Evolutionary conservation across 2,329 filamentous ascomycete genomes (phyloP).

Genomic region (Neoscytalidium dimidiatum): DNA sequence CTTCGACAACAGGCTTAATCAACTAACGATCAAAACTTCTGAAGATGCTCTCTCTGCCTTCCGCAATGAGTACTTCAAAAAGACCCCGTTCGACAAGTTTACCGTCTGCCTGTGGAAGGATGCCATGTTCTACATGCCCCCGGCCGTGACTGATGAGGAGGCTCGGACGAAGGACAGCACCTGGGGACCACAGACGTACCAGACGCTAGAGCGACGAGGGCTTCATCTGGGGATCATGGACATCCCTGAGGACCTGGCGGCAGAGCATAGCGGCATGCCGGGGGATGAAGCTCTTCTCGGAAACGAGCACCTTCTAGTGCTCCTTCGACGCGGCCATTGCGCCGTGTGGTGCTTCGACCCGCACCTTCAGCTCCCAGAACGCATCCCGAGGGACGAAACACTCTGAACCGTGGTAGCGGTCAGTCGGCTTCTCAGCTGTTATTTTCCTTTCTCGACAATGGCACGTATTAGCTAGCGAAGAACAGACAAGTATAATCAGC

Average conservation of each 20-base stretch:
- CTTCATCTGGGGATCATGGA: constrained; percentile 6
- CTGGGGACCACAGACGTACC: constrained; percentile 9
- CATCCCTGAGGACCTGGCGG: not conserved
- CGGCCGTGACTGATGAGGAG: constrained; percentile 7
- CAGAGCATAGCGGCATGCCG: constrained; percentile 6
- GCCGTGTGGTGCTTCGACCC: constrained; percentile 21
- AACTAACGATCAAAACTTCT: not conserved
- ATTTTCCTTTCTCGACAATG: not conserved
- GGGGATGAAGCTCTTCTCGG: constrained; percentile 7
- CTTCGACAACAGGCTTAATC: constrained; percentile 8
- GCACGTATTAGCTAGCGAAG: not conserved
- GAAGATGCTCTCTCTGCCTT: not conserved
- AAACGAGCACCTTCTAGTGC: constrained; percentile 18
- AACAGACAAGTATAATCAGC: not conserved
- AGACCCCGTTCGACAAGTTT: constrained; percentile 7
- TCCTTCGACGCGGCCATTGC: not conserved
- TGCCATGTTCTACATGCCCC: constrained; percentile 1
- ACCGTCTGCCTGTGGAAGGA: constrained; percentile 11
- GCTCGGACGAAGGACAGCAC: constrained; percentile 7
- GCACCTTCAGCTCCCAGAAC: constrained; percentile 15
- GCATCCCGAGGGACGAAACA: not conserved
- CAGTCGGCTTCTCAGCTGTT: not conserved
- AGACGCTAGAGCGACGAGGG: constrained; percentile 6
- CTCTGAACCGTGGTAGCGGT: not conserved
- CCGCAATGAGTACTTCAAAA: constrained; percentile 4